These are phyloP conservation scores for Rhododendron ferrugineum DNA, from an alignment of 148 eudicot genomes.

Conservation along the genomic window DNA sequence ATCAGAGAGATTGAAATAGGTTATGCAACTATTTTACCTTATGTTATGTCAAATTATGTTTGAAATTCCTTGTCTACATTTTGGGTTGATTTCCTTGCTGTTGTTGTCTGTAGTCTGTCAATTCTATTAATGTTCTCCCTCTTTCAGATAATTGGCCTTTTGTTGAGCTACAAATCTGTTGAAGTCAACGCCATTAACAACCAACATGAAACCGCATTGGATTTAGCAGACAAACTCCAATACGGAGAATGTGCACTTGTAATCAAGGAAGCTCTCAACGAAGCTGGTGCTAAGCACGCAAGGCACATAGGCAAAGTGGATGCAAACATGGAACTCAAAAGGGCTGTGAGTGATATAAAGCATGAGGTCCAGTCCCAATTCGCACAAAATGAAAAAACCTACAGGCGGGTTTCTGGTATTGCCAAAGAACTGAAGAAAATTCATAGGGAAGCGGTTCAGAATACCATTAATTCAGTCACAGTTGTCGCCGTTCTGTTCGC, in stretches of 20 bases:
- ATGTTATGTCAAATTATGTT: neutral
- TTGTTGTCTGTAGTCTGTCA: neutral
- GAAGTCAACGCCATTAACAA: conserved; percentile 67
- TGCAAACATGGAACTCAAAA: conserved; percentile 67
- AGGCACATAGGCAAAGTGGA: conserved; percentile 54
- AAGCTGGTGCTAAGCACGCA: conserved; percentile 74
- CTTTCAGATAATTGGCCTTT: conserved; percentile 52
- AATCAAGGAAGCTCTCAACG: conserved; percentile 49
- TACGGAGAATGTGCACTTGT: conserved; percentile 63
- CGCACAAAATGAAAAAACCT: conserved; percentile 73
- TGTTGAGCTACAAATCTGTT: conserved; percentile 55
- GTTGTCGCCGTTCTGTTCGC: conserved; percentile 84
- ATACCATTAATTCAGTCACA: conserved; percentile 81
- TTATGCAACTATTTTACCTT: neutral
- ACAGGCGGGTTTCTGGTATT: conserved; percentile 72
- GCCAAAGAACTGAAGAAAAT: conserved; percentile 77
- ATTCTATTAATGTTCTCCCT: neutral
- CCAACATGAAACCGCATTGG: conserved; percentile 81
- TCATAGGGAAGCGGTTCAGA: conserved; percentile 84
- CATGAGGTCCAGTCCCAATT: conserved; percentile 85
- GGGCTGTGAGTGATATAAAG: conserved; percentile 83
- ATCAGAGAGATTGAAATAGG: neutral
- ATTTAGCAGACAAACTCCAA: conserved; percentile 74
- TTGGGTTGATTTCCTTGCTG: neutral
- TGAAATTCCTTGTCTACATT: neutral